Evolutionary conservation across 2,329 filamentous ascomycete species (phyloP), one percentile per base, ranked within the genome.

Genomic region (Pyrenochaeta sp.): DNA sequence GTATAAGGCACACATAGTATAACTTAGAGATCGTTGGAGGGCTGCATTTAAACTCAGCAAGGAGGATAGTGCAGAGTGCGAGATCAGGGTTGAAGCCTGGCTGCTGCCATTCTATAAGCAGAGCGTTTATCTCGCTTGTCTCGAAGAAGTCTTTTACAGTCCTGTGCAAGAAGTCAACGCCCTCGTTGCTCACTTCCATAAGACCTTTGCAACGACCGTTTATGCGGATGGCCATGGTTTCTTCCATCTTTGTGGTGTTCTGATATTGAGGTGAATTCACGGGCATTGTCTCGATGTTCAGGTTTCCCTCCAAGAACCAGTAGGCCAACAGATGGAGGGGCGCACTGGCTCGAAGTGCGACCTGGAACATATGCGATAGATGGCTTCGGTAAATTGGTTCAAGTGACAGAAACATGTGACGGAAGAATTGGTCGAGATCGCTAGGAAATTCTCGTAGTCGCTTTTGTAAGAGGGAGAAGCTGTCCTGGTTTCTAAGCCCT

Each of bases 391-490:
- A 35, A 3, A 13, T 19, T 3, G 35, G 18, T 11, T 52, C 45
- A n/a, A 54, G 11, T 13, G 37, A 22, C 10, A 37, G 13, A 14
- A 58, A 31, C 9, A 58, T 47, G 17, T 47, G 48, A 17, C 40
- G 26, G 24, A 61, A 57, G 10, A 57, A 41, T 2, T 41, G 26
- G 4, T 58, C 37, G 2, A 61, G 39, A 6, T 49, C 48, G 10
- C 36, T 18, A 2, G 56, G 56, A 13, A 52, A 35, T 11, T 19
- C 2, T 15, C 45, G 19, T 6, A 58, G 35, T 8, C 47, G 39
- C 14, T 23, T 32, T n/a, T 42, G 27, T 13, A 59, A 32, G 7
- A 47, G 28, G 2, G 18, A 15, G 3, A 48, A 13, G 2, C 13
- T 42, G n/a, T 61, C 46, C 0, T 10, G 26, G 14, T 53, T 37